phyloP scores from a whole-genome alignment of 139 green algal genomes.

The Coelastrella sp. region DNA sequence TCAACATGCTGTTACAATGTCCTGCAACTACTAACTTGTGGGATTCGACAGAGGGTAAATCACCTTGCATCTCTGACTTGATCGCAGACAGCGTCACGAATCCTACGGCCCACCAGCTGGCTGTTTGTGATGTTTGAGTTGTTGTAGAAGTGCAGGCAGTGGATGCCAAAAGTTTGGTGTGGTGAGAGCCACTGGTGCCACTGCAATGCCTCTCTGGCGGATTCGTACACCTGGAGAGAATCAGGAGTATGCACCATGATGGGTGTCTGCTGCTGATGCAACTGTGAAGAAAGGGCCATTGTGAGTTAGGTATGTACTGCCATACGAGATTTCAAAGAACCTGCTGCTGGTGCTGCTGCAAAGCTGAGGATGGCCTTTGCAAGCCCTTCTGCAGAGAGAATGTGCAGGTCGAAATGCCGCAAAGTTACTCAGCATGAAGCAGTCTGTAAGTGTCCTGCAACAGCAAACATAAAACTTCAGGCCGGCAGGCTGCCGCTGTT shows the following conservation, averaged over 20 bases:
- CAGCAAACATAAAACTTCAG: no score
- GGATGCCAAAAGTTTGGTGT: constrained; percentile 13
- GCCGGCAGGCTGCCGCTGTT: no score
- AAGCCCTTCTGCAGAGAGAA: no score
- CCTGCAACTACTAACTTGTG: neutral
- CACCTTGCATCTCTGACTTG: constrained; percentile 67
- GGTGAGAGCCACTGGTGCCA: constrained; percentile 33
- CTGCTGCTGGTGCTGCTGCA: neutral
- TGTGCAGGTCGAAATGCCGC: no score
- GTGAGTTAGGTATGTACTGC: neutral
- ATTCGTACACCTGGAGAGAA: constrained; percentile 38
- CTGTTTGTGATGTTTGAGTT: constrained; percentile 51
- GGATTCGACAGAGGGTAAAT: neutral
- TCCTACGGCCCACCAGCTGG: constrained; percentile 64
- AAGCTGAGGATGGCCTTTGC: no score
- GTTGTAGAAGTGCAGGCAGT: constrained; percentile 44
- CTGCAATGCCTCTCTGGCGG: neutral
- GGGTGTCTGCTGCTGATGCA: neutral
- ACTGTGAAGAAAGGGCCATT: neutral
- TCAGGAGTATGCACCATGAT: neutral
- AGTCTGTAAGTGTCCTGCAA: no score
- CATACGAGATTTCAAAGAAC: neutral
- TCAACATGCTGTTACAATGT: neutral
- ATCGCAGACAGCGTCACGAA: constrained; percentile 92
- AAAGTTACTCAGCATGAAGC: no score